These are phyloP conservation scores for Solanum neorickii DNA, from an alignment of 257 asterid species.

Conservation along the genomic window DNA sequence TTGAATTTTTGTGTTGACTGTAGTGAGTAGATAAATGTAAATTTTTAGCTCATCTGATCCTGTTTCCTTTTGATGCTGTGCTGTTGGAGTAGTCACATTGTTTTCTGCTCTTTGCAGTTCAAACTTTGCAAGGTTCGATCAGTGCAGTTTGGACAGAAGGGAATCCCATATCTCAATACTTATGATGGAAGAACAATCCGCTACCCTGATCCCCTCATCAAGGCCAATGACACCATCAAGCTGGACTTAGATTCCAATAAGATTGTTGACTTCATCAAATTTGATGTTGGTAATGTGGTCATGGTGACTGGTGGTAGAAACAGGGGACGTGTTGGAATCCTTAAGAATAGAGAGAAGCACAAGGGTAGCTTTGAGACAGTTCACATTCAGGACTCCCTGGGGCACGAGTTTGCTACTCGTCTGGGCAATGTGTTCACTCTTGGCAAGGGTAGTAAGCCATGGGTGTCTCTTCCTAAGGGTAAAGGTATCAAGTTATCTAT, in stretches of 20 bases:
- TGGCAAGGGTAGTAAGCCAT: slow-evolving; percentile 27
- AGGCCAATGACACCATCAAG: slow-evolving; percentile 26
- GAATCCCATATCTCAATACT: slow-evolving; percentile 19
- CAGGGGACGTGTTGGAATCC: slow-evolving; percentile 24
- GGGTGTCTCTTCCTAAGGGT: slow-evolving; percentile 29
- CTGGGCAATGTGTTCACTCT: slow-evolving; percentile 22
- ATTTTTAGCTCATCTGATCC: background rate
- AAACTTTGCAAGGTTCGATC: slow-evolving; percentile 28
- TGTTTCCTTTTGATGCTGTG: background rate
- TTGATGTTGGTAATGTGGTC: slow-evolving; percentile 29
- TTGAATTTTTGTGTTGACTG: background rate
- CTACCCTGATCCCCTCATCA: slow-evolving; percentile 25
- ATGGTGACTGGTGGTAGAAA: slow-evolving; percentile 33
- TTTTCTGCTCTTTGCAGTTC: slow-evolving; percentile 9
- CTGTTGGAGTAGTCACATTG: background rate
- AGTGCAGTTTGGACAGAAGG: slow-evolving; percentile 19
- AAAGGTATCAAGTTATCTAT: slow-evolving; percentile 27
- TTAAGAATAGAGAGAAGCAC: slow-evolving; percentile 24
- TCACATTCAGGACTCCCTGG: slow-evolving; percentile 16
- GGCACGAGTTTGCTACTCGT: slow-evolving; percentile 27
- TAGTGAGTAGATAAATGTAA: background rate
- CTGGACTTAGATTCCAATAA: slow-evolving; percentile 22
- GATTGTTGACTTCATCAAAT: slow-evolving; percentile 22
- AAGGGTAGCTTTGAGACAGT: slow-evolving; percentile 26
- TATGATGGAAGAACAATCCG: slow-evolving; percentile 27